Conservation (phyloP, 2,329 filamentous ascomycete genomes). For the Cordyceps pruinosa region DNA sequence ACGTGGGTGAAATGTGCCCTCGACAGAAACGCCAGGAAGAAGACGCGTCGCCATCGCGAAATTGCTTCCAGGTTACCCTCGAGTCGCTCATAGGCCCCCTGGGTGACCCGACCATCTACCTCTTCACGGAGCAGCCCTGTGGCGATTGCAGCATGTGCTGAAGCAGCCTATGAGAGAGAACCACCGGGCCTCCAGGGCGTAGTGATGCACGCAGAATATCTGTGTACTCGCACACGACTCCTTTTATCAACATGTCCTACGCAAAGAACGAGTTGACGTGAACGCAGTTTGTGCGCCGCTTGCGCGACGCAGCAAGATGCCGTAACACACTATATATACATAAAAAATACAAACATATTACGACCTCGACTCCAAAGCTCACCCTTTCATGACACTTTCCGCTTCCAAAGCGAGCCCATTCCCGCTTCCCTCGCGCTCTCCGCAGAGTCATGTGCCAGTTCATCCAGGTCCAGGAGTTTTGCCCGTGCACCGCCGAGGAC, state of each 20-base stretch:
- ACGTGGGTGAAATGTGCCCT: background rate
- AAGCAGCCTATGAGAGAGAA: background rate
- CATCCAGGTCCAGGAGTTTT: slow-evolving; percentile 5
- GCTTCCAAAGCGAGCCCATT: background rate
- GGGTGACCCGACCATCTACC: background rate
- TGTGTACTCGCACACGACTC: no score
- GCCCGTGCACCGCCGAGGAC: slow-evolving; percentile 1
- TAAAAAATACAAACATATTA: background rate
- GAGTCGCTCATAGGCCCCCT: background rate
- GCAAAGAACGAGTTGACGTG: background rate
- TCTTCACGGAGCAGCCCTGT: background rate
- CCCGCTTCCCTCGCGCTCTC: background rate
- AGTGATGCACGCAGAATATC: no score
- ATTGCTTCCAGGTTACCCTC: background rate
- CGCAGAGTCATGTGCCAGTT: slow-evolving; percentile 6
- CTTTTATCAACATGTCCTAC: background rate
- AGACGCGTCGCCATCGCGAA: background rate
- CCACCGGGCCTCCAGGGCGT: no score
- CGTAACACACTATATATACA: background rate
- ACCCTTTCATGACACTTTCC: background rate
- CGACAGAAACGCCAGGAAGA: background rate
- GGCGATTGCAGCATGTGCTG: background rate
- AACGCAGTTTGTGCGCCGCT: background rate
- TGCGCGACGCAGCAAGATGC: background rate
- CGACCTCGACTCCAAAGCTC: background rate